These are phyloP conservation scores for Xylaria castorea DNA, from an alignment of 495 filamentous ascomycete genomes.

Conservation along the genomic window DNA sequence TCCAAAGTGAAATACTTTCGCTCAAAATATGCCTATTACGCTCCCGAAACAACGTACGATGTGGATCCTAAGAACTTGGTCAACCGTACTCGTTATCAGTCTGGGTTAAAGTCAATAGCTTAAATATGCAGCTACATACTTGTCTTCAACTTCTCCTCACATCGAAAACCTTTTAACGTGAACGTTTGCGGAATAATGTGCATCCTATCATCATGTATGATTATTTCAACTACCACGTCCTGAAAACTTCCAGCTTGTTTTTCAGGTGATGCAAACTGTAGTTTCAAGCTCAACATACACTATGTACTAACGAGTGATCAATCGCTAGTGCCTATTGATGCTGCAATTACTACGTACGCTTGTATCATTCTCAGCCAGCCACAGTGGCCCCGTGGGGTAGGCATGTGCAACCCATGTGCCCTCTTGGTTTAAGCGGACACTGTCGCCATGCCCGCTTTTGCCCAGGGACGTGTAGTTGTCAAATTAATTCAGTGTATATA, in stretches of 20 bases:
- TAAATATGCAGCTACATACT: not conserved
- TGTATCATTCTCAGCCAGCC: slow-evolving; percentile 8
- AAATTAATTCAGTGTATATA: not conserved
- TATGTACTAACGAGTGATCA: not conserved
- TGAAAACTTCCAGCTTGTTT: not conserved
- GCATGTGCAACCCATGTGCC: not conserved
- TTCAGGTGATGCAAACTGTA: no score
- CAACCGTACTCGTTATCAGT: not conserved
- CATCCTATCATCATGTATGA: not conserved
- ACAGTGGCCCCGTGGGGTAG: not conserved
- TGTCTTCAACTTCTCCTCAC: not conserved
- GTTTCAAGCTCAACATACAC: no score
- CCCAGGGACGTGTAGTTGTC: not conserved
- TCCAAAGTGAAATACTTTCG: not conserved
- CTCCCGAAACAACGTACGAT: not conserved
- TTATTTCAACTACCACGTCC: not conserved
- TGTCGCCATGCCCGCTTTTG: not conserved
- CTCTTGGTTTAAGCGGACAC: not conserved
- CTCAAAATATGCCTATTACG: not conserved
- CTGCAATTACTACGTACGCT: not conserved
- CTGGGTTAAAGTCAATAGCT: not conserved
- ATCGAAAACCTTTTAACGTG: not conserved
- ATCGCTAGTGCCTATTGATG: not conserved
- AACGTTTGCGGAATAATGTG: not conserved
- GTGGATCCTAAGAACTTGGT: not conserved